A percentile compares a stretch with the other conserved stretches of the same genome.
Conservation (phyloP, 2,329 filamentous ascomycete species). For the Microdochium nivale region DNA sequence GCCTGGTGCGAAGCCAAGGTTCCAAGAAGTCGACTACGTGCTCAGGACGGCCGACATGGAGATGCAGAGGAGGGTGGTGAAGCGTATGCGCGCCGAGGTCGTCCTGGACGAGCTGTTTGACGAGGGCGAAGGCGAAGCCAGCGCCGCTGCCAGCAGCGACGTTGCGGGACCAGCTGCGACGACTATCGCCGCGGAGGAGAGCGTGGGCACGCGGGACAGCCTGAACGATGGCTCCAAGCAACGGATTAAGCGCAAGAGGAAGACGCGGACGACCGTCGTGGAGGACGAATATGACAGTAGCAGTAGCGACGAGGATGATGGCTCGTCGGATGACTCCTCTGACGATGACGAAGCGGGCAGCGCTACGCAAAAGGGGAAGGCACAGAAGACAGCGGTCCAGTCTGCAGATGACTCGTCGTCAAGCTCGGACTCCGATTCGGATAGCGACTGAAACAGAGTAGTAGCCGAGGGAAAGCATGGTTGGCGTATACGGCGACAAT, state of each 20-base stretch:
- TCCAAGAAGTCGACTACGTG: slow-evolving; percentile 44
- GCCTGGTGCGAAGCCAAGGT: slow-evolving; percentile 34
- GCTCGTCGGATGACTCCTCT: slow-evolving; percentile 21
- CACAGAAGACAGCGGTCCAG: slow-evolving; percentile 8
- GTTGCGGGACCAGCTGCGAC: slow-evolving; percentile 5
- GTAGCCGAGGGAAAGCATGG: too few relatives aligned
- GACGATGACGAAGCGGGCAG: slow-evolving; percentile 15
- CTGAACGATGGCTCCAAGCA: slow-evolving; percentile 34
- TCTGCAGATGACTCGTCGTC: slow-evolving; percentile 30
- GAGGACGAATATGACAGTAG: slow-evolving; percentile 28
- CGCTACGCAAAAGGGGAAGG: slow-evolving; percentile 13
- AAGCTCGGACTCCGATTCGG: slow-evolving; percentile 16
- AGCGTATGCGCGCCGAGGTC: slow-evolving; percentile 54
- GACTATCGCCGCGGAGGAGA: slow-evolving; percentile 12
- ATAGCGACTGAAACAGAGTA: slow-evolving; percentile 14
- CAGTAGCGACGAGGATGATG: slow-evolving; percentile 17
- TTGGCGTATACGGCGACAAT: neutral
- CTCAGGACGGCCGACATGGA: slow-evolving; percentile 38
- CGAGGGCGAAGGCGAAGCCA: slow-evolving; percentile 24
- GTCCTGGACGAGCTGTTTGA: slow-evolving; percentile 47
- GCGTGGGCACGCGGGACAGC: slow-evolving; percentile 29
- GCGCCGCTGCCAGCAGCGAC: slow-evolving; percentile 7
- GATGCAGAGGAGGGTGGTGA: slow-evolving; percentile 47
- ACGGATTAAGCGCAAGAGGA: slow-evolving; percentile 40
- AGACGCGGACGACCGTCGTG: slow-evolving; percentile 37